Conservation (phyloP, 805 yeast species). For the Candida palmyrensis region DNA sequence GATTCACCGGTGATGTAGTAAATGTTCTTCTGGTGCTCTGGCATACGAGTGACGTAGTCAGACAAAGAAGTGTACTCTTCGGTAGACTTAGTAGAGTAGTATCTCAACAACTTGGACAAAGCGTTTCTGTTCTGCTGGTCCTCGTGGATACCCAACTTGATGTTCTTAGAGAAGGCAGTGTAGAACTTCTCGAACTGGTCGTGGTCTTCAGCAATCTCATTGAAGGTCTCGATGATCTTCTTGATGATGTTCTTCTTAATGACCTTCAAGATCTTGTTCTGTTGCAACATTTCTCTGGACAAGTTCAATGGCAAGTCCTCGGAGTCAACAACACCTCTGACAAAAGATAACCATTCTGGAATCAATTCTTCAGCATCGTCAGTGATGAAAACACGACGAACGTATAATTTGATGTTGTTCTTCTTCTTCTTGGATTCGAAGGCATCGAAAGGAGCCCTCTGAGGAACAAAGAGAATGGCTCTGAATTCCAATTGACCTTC, state of each 20-base stretch:
- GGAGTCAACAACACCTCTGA: conserved; percentile 99
- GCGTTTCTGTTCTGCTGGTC: conserved; percentile 96
- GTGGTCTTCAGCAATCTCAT: conserved; percentile 97
- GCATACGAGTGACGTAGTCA: conserved; percentile 99
- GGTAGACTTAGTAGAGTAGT: conserved; percentile 90
- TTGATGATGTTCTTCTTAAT: conserved; percentile 98
- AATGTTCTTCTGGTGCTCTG: conserved; percentile 99
- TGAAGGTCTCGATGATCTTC: conserved; percentile 97
- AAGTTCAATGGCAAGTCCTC: conserved; percentile 99
- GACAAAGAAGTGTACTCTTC: conserved; percentile 93
- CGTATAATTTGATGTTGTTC: conserved; percentile 97
- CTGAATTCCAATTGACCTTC: conserved; percentile 99
- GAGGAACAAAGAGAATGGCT: conserved; percentile 96
- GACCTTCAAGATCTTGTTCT: conserved; percentile 98
- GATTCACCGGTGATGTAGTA: conserved; percentile 99
- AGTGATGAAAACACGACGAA: conserved; percentile 98
- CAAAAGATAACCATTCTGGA: conserved; percentile 97
- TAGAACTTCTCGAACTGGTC: conserved; percentile 99
- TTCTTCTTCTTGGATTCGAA: conserved; percentile 99
- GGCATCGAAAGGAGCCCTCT: conserved; percentile 98
- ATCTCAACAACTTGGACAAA: conserved; percentile 93
- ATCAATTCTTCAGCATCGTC: conserved; percentile 99
- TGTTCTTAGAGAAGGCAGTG: conserved; percentile 95
- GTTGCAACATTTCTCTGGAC: conserved; percentile 99
- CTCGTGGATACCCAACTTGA: conserved; percentile 98